Conservation (phyloP, 345 rosid species). For the Kandelia obovata region DNA sequence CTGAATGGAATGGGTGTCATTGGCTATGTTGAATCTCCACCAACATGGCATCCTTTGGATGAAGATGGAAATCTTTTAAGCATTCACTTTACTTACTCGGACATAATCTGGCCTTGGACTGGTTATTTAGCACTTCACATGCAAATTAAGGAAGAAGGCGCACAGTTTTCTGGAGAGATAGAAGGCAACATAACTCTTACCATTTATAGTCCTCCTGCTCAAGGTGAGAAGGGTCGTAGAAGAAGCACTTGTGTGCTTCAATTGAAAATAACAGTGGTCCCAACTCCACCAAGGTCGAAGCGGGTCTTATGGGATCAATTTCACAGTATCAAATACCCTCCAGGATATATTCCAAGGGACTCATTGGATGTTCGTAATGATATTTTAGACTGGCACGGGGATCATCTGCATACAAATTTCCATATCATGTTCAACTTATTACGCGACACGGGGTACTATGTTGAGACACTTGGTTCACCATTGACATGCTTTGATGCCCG, state of each 20-base stretch:
- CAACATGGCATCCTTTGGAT: slow-evolving; percentile 82
- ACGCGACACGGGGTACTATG: slow-evolving; percentile 85
- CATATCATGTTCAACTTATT: slow-evolving; percentile 93
- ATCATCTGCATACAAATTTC: slow-evolving; percentile 96
- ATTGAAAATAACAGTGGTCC: slow-evolving; percentile 75
- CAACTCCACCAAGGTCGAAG: slow-evolving; percentile 84
- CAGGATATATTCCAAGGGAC: slow-evolving; percentile 98
- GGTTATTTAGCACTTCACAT: slow-evolving; percentile 92
- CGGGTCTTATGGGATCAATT: slow-evolving; percentile 96
- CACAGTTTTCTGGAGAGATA: slow-evolving; percentile 72
- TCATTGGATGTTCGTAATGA: slow-evolving; percentile 97
- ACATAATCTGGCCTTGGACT: slow-evolving; percentile 98
- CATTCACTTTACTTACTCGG: slow-evolving; percentile 78
- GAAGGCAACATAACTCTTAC: slow-evolving; percentile 76
- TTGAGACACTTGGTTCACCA: slow-evolving; percentile 97
- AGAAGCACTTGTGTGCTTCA: slow-evolving; percentile 73
- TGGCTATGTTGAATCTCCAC: slow-evolving; percentile 76
- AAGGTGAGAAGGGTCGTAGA: slow-evolving; percentile 57
- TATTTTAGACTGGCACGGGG: slow-evolving; percentile 99
- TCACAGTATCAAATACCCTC: slow-evolving; percentile 96
- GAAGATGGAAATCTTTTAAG: slow-evolving; percentile 89
- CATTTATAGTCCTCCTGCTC: slow-evolving; percentile 72
- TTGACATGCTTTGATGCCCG: slow-evolving; percentile 90
- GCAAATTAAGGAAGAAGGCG: slow-evolving; percentile 98
- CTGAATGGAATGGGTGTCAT: slow-evolving; percentile 95